phyloP scores from a whole-genome alignment of 768 basidiomycete species.

The Lactarius deliciosus region DNA sequence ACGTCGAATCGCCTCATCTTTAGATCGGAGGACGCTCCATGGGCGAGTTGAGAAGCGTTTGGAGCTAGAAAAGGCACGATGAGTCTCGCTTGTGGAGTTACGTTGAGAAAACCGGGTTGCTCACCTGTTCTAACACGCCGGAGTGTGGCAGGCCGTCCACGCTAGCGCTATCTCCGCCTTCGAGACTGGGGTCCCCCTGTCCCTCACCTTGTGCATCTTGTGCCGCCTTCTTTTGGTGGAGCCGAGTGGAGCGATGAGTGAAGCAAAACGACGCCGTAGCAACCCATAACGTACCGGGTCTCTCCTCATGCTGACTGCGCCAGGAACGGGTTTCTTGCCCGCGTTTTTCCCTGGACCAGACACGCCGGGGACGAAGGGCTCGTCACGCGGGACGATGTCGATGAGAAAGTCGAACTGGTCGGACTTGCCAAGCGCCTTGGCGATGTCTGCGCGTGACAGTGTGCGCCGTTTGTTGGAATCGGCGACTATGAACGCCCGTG shows the following conservation, averaged over 20 bases:
- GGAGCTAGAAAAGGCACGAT: slow-evolving; percentile 9
- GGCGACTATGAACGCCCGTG: slow-evolving; percentile 92
- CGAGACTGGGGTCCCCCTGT: slow-evolving; percentile 23
- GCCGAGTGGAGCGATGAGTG: background rate
- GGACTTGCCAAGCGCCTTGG: slow-evolving; percentile 86
- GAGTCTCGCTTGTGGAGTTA: background rate
- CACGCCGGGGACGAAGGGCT: slow-evolving; percentile 38
- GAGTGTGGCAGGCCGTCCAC: slow-evolving; percentile 23
- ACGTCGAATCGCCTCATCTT: background rate
- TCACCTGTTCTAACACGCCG: slow-evolving; percentile 26
- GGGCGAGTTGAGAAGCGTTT: slow-evolving; percentile 24
- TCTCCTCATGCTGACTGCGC: slow-evolving; percentile 14
- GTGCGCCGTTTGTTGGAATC: slow-evolving; percentile 97
- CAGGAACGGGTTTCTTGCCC: slow-evolving; percentile 21
- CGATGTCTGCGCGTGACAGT: slow-evolving; percentile 88
- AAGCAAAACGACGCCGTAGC: background rate
- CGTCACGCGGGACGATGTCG: slow-evolving; percentile 91
- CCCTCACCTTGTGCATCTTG: slow-evolving; percentile 25
- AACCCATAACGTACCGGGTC: slow-evolving; percentile 17
- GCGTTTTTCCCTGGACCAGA: slow-evolving; percentile 20
- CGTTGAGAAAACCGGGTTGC: background rate
- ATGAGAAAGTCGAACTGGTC: slow-evolving; percentile 98
- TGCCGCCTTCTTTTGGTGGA: slow-evolving; percentile 4
- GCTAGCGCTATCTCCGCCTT: slow-evolving; percentile 26
- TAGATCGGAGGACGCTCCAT: slow-evolving; percentile 23